These are phyloP conservation scores for Pythium brassicae DNA, from an alignment of 352 stramenopile species.

Conservation along the genomic window DNA sequence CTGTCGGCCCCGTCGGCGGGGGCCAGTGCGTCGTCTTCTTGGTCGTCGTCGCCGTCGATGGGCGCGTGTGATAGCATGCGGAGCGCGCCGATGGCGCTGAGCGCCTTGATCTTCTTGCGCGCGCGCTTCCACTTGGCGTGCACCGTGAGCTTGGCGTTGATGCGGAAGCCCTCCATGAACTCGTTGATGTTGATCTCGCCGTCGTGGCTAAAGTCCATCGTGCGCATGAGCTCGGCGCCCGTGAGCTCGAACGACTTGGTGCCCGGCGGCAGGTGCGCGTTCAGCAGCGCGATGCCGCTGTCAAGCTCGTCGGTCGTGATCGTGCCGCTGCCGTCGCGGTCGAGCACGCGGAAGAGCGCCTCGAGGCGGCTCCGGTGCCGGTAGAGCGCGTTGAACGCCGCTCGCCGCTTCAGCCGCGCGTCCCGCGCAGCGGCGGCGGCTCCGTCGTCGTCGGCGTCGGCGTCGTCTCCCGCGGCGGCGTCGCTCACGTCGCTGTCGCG, in stretches of 20 bases:
- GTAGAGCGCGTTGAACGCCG: constrained; percentile 81
- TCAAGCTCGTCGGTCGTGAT: constrained; percentile 82
- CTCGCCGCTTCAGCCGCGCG: constrained; percentile 47
- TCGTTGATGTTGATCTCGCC: constrained; percentile 90
- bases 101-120: constrained; percentile 82
- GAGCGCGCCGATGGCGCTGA: constrained; percentile 73
- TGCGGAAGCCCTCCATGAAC: constrained; percentile 87
- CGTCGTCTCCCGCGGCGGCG: background rate
- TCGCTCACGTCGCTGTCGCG: background rate
- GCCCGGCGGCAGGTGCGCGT: constrained; percentile 64
- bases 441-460: too few relatives aligned
- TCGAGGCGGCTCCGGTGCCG: constrained; percentile 75
- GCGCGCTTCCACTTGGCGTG: constrained; percentile 85
- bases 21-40: background rate
- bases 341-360: constrained; percentile 78
- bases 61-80: constrained; percentile 27
- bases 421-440: too few relatives aligned
- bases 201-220: constrained; percentile 83
- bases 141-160: constrained; percentile 82
- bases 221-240: constrained; percentile 75
- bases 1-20: constrained; percentile 14
- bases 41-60: constrained; percentile 12
- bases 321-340: constrained; percentile 77
- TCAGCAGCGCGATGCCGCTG: constrained; percentile 75
- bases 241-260: constrained; percentile 70